Evolutionary conservation across 768 basidiomycete genomes (phyloP).

Genomic region (Leccinum arenicola): DNA sequence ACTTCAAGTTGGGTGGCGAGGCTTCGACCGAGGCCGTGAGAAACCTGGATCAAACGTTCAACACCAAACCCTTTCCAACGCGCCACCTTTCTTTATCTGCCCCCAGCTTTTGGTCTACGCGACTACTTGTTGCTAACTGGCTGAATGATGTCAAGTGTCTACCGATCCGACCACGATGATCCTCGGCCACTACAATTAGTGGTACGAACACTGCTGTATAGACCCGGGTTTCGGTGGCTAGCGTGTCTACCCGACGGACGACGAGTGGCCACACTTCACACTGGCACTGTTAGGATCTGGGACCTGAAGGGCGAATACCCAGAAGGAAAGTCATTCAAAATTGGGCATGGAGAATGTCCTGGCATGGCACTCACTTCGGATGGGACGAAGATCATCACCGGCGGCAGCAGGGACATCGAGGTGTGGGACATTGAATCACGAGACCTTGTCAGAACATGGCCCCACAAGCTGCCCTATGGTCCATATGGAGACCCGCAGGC

Average conservation of each 20-base stretch:
- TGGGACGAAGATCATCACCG: neutral
- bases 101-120: too few relatives aligned
- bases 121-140: too few relatives aligned
- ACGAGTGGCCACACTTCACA: neutral
- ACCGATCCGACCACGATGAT: too few relatives aligned
- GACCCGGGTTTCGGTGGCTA: neutral
- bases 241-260: constrained; percentile 7
- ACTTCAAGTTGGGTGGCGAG: too few relatives aligned
- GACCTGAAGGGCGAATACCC: constrained; percentile 1
- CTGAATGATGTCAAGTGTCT: too few relatives aligned
- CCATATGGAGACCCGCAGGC: neutral
- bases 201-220: too few relatives aligned
- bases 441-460: neutral
- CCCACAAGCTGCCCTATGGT: neutral
- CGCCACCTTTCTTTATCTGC: too few relatives aligned
- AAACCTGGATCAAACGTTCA: too few relatives aligned
- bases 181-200: too few relatives aligned
- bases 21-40: too few relatives aligned
- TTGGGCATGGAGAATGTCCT: neutral
- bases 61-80: too few relatives aligned
- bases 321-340: neutral
- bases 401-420: neutral
- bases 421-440: neutral
- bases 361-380: neutral
- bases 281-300: neutral